Base-by-base conservation (phyloP, 305 asterid genomes). In the Plantago coronopus region DNA sequence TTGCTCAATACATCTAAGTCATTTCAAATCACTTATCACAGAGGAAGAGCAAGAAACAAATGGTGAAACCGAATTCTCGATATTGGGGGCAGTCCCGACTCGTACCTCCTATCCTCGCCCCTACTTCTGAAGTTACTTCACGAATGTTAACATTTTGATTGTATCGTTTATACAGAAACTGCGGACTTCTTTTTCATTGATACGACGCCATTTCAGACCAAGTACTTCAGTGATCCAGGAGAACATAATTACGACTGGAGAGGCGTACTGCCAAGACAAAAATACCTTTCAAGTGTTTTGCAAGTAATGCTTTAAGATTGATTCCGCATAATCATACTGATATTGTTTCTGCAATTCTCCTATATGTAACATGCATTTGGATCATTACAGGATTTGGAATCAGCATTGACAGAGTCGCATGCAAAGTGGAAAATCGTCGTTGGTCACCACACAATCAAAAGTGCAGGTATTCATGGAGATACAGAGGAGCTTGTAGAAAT, bases 181-280 rank as follows among this genome's bases (percentile, higher is more conserved):
- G 96, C 76, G 0, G 95, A 88, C 14, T 80, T 88, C 61, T 86
- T 80, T 76, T 80, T 88, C 60, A 69, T 88, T 1, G 96, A 88
- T 48, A 88, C 93, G 16, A 80, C 88, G 3, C 95, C 93, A 3
- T 81, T 86, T 18, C 80, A 71, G 55, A 81, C 79, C 57, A 82
- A 81, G 56, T 86, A 86, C 57, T 86, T 83, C 59, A 59, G 45
- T 0, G 20, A 77, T 43, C 86, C 89, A 18, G 51, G 59, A 74
- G 84, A 82, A 6, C 57, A 84, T 1, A 74, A 69, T 0, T 87
- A 84, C 64, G 94, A 87, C 18, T 87, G 95, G 95, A 78, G 94
- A 74, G 84, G 78, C 54, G 83, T 88, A 40, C 66, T 80, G 25
- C 95, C 96, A 2, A 68, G 91, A 61, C 18, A 74, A n/a, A 25